These are phyloP conservation scores for Ogataea parapolymorpha DNA, from an alignment of 805 yeast species.

Conservation along the genomic window DNA sequence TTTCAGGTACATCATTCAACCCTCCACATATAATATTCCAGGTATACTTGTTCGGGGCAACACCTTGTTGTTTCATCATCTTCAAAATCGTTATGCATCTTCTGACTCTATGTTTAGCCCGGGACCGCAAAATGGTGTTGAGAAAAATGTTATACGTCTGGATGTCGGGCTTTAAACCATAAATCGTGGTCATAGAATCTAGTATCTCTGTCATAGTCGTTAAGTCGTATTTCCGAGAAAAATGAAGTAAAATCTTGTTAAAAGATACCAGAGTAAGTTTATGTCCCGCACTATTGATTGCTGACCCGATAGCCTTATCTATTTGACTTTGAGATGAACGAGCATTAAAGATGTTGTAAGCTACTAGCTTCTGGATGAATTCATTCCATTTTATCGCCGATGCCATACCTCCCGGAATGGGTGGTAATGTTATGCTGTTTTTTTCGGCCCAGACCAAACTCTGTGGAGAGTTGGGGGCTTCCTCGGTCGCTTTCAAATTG, in stretches of 20 bases:
- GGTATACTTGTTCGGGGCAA: slow-evolving; percentile 15
- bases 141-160: slow-evolving; percentile 14
- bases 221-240: slow-evolving; percentile 11
- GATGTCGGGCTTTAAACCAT: slow-evolving; percentile 5
- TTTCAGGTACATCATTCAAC: background rate
- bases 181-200: background rate
- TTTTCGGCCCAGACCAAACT: background rate
- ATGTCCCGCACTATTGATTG: slow-evolving; percentile 4
- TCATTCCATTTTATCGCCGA: slow-evolving; percentile 2
- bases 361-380: background rate
- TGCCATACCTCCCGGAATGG: background rate
- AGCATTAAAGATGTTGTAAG: background rate
- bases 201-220: slow-evolving; percentile 3
- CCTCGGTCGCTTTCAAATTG: background rate
- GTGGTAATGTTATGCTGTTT: background rate
- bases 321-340: background rate
- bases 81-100: slow-evolving; percentile 7
- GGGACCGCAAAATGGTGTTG: slow-evolving; percentile 6
- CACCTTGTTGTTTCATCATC: slow-evolving; percentile 2
- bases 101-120: slow-evolving; percentile 7
- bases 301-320: background rate
- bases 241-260: slow-evolving; percentile 5
- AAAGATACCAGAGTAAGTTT: slow-evolving; percentile 6
- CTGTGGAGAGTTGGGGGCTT: background rate
- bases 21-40: slow-evolving; percentile 17